Percentiles rank a stretch among this genome's conserved stretches.
phyloP scores from a whole-genome alignment of 306 rosid species.

The Leucaena leucocephala region DNA sequence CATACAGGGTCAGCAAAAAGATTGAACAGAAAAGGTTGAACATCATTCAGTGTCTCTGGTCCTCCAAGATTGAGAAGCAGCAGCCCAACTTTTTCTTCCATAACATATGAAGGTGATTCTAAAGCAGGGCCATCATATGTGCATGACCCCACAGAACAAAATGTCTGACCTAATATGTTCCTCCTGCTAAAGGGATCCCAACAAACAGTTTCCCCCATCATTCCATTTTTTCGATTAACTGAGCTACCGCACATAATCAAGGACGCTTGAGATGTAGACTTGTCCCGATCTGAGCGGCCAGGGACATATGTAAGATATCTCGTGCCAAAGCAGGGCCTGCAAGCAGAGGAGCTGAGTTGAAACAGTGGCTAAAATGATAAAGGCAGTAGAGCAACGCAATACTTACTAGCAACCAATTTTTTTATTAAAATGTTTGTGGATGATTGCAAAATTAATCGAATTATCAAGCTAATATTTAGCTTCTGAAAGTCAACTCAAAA shows the following conservation, averaged over 20 bases:
- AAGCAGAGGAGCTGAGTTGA: conserved; percentile 13
- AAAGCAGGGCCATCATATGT: conserved; percentile 48
- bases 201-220: conserved; percentile 32
- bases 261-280: conserved; percentile 48
- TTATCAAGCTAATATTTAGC: not conserved
- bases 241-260: conserved; percentile 42
- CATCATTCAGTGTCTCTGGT: conserved; percentile 92
- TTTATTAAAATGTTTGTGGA: not conserved
- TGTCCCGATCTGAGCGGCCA: conserved; percentile 39
- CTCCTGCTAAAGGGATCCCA: conserved; percentile 42
- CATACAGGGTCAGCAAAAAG: conserved; percentile 96
- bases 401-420: not conserved
- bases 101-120: conserved; percentile 50
- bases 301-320: conserved; percentile 34
- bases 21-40: conserved; percentile 93
- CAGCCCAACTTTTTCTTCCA: conserved; percentile 89
- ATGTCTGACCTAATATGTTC: conserved; percentile 40
- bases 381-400: conserved; percentile 11
- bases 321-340: conserved; percentile 53
- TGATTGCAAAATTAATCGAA: not conserved
- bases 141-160: conserved; percentile 52
- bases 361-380: not conserved
- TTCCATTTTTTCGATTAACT: conserved; percentile 34
- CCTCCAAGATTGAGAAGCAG: conserved; percentile 97
- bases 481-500: not conserved